Conservation (phyloP, 2,329 filamentous ascomycete genomes). For the Pseudocercospora fuligena region DNA sequence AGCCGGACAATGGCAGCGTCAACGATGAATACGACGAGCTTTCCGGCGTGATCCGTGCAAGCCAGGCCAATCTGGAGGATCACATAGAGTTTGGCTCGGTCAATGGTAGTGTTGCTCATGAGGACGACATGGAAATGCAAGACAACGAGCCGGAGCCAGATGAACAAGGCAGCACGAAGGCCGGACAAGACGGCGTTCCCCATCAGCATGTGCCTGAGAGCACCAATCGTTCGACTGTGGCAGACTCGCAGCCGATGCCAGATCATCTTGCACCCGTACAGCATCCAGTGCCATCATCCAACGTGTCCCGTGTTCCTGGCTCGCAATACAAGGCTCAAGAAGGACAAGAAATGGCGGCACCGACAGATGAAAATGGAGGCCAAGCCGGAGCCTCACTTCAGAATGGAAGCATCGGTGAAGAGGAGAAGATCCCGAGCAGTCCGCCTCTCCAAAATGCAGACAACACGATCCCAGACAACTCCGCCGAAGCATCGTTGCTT, state of each 20-base stretch:
- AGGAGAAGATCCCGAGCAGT: slow-evolving; percentile 40
- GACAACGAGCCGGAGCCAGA: slow-evolving; percentile 11
- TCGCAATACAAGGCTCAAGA: slow-evolving; percentile 42
- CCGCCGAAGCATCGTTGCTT: slow-evolving; percentile 26
- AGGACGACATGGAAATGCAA: slow-evolving; percentile 17
- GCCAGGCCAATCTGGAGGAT: slow-evolving; percentile 38
- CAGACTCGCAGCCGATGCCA: slow-evolving; percentile 50
- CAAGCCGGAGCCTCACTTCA: slow-evolving; percentile 26
- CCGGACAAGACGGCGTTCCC: neutral
- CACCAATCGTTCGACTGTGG: slow-evolving; percentile 48
- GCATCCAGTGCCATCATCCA: slow-evolving; percentile 42
- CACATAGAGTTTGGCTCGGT: slow-evolving; percentile 23
- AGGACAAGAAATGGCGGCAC: slow-evolving; percentile 37
- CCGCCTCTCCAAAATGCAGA: slow-evolving; percentile 34
- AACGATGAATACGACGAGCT: slow-evolving; percentile 47
- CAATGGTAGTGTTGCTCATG: slow-evolving; percentile 10
- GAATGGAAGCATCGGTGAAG: neutral
- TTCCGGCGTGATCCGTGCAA: slow-evolving; percentile 28
- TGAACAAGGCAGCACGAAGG: neutral
- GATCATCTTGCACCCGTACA: slow-evolving; percentile 4
- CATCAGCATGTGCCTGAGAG: slow-evolving; percentile 4
- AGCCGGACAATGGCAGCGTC: slow-evolving; percentile 23
- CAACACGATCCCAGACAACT: slow-evolving; percentile 32
- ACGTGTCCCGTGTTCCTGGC: slow-evolving; percentile 40
- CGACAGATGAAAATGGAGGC: slow-evolving; percentile 14